A percentile compares a stretch with the other conserved stretches of the same genome.
These are phyloP conservation scores for Exserohilum turcica DNA, from an alignment of 2,329 filamentous ascomycete genomes.

Conservation along the genomic window DNA sequence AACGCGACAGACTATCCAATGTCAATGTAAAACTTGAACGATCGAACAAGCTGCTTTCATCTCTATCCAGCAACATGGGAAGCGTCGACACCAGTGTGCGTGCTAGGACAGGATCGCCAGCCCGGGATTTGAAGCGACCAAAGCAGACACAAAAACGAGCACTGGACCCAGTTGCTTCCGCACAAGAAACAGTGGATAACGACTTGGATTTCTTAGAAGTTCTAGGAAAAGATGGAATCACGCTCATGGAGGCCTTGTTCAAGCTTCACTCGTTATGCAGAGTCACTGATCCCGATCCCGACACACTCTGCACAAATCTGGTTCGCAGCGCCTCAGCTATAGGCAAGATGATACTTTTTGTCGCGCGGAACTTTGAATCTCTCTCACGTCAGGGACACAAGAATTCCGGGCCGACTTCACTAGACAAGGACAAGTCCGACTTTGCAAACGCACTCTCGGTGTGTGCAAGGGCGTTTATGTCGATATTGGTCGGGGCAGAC, in stretches of 20 bases:
- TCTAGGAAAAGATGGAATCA: constrained; percentile 20
- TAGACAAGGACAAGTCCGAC: constrained; percentile 34
- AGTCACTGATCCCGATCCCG: constrained; percentile 14
- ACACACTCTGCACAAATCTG: constrained; percentile 34
- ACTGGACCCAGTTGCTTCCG: constrained; percentile 14
- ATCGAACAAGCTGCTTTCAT: constrained; percentile 29
- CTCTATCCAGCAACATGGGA: background rate
- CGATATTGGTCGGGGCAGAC: constrained; percentile 38
- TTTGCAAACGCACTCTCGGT: constrained; percentile 34
- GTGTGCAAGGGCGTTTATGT: constrained; percentile 40
- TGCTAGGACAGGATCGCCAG: constrained; percentile 9
- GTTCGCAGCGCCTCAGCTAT: constrained; percentile 30
- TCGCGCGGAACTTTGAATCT: constrained; percentile 27
- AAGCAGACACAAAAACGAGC: constrained; percentile 14
- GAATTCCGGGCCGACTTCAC: constrained; percentile 11
- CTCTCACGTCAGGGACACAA: constrained; percentile 19
- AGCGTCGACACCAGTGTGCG: constrained; percentile 1
- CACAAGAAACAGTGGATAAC: constrained; percentile 31
- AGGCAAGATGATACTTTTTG: constrained; percentile 28
- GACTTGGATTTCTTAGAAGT: constrained; percentile 36
- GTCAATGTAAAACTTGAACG: constrained; percentile 36
- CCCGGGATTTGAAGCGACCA: constrained; percentile 20
- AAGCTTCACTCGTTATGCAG: constrained; percentile 36
- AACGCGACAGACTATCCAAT: constrained; percentile 27
- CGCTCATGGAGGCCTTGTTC: constrained; percentile 37